Base-by-base conservation (phyloP, 352 stramenopile genomes). In the Phytopythium ostracodes region DNA sequence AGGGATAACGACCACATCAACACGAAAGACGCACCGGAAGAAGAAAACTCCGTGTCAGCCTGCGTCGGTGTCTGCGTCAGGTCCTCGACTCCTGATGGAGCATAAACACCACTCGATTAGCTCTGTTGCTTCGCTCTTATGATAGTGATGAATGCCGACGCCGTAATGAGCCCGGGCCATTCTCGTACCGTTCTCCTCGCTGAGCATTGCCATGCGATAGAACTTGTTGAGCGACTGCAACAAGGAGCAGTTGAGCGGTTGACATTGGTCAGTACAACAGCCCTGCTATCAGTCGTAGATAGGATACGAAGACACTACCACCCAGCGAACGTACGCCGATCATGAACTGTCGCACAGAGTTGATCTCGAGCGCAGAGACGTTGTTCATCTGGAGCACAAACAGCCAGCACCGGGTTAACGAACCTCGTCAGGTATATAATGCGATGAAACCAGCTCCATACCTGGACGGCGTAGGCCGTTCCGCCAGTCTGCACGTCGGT, bases 331-430 rank as follows among this genome's bases (percentile, higher is more conserved):
- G 64, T 73, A 94, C 85, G 29, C 79, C 77, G 27, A 89, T 79
- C 83, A 96, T 93, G 49, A 96, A 89, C 64, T 92, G 76, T n/a
- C 86, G 86, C 33, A 96, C 84, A 12, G 84, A 91, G 61, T 87
- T 94, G 72, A 96, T 90, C 65, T 96, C 88, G 14, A 96, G 75
- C 22, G 84, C 86, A 0, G 79, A 77, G 29, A 94, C 85, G 59
- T 94, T 94, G 79, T 94, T 96, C 84, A 96, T 91, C 73, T 94
- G 73, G 8, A 58, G 27, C 57, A 42, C 15, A 27, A 46, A 38
- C 24, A 60, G 20, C 6, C 0, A n/a, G 17, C 35, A 53, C 8
- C 8, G 25, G 29, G 52, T 29, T 29, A 1, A 51, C 6, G 25
- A 24, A 15, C 11, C 51, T 18, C n/a, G 24, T 3, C n/a, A 14